Conservation (phyloP, 1,139 yeast genomes). For the Yamadazyma diddensiae region DNA sequence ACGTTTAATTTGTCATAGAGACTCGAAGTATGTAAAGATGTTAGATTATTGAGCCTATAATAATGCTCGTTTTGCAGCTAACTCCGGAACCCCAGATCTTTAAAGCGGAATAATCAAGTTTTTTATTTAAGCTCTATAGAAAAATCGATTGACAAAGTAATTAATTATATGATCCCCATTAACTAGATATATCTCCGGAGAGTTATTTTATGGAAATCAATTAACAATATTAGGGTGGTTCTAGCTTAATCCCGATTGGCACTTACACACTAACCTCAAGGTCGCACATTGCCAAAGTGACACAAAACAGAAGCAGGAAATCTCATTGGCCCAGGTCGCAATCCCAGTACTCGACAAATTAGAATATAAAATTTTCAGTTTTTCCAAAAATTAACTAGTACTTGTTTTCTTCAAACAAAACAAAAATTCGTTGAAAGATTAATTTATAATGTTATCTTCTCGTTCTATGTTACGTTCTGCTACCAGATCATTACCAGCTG, state of each 20-base stretch:
- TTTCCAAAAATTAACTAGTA: conserved; percentile 13
- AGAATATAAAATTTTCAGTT: conserved; percentile 18
- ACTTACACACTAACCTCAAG: conserved; percentile 2
- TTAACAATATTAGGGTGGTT: not conserved
- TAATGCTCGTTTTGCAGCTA: conserved; percentile 5
- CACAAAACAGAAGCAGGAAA: conserved; percentile 9
- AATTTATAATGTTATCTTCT: conserved; percentile 62
- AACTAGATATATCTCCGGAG: conserved; percentile 2
- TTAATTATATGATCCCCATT: not conserved
- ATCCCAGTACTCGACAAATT: conserved; percentile 15
- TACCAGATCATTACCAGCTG: conserved; percentile 72
- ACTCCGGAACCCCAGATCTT: not conserved
- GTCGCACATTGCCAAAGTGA: conserved; percentile 5
- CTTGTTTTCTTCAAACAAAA: conserved; percentile 10
- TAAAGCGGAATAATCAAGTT: no score
- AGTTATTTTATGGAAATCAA: not conserved
- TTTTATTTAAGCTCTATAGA: no score
- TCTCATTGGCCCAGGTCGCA: conserved; percentile 10
- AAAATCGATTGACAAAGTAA: no score
- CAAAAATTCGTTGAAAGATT: conserved; percentile 7
- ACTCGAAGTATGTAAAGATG: no score
- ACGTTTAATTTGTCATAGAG: no score
- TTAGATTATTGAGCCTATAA: no score
- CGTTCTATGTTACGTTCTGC: conserved; percentile 83
- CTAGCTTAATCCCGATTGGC: conserved; percentile 2